These are phyloP conservation scores for Coffea humblotiana DNA, from an alignment of 305 asterid species.

Conservation along the genomic window DNA sequence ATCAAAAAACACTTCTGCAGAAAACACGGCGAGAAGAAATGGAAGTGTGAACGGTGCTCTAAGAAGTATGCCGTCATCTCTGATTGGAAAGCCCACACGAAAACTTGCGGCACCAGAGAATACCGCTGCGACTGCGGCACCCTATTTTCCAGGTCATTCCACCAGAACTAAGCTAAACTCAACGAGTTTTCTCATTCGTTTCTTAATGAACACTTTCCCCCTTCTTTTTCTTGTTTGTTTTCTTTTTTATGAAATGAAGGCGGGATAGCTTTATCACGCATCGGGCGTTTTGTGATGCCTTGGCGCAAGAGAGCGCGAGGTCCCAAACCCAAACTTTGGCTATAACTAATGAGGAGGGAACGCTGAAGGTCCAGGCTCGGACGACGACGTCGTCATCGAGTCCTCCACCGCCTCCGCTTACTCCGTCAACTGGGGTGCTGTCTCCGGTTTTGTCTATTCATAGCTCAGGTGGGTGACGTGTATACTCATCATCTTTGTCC, in stretches of 20 bases:
- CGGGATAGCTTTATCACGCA: slow-evolving; percentile 92
- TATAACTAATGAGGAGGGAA: slow-evolving; percentile 29
- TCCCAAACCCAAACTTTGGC: slow-evolving; percentile 31
- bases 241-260: slow-evolving; percentile 31
- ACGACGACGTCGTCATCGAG: slow-evolving; percentile 41
- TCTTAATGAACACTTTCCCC: no score
- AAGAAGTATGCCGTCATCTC: slow-evolving; percentile 64
- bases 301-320: slow-evolving; percentile 75
- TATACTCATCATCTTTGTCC: slow-evolving; percentile 13
- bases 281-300: slow-evolving; percentile 90
- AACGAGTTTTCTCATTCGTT: background rate
- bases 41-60: slow-evolving; percentile 61
- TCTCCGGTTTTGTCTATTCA: slow-evolving; percentile 87
- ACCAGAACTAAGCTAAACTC: background rate
- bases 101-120: slow-evolving; percentile 65
- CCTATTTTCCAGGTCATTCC: slow-evolving; percentile 53
- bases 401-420: slow-evolving; percentile 78
- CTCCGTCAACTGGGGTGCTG: slow-evolving; percentile 68
- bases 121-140: slow-evolving; percentile 75
- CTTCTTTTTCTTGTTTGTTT: background rate
- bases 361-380: slow-evolving; percentile 29
- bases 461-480: slow-evolving; percentile 59
- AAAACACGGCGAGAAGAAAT: slow-evolving; percentile 69
- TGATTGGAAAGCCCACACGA: slow-evolving; percentile 78
- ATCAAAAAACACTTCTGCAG: slow-evolving; percentile 65